These are phyloP conservation scores for Heterobasidion occidentale DNA, from an alignment of 1,284 basidiomycete genomes.

Conservation along the genomic window DNA sequence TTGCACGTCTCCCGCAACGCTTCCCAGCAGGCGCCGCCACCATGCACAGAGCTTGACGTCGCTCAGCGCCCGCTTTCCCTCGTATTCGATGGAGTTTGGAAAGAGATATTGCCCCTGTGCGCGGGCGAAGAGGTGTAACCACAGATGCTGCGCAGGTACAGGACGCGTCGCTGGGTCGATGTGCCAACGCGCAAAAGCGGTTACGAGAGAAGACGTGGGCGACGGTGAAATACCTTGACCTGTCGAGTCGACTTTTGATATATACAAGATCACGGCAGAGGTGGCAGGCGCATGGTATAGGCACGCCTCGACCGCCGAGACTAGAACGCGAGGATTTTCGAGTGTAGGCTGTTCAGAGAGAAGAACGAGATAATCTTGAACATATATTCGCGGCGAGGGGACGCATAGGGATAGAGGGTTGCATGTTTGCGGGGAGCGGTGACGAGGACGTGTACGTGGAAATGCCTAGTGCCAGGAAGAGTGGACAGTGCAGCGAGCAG, in stretches of 20 bases:
- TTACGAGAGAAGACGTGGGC: slow-evolving; percentile 64
- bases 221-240: slow-evolving; percentile 61
- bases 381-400: slow-evolving; percentile 50
- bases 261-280: slow-evolving; percentile 73
- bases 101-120: slow-evolving; percentile 92
- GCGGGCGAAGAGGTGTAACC: slow-evolving; percentile 88
- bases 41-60: slow-evolving; percentile 84
- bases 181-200: slow-evolving; percentile 64
- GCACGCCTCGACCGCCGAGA: slow-evolving; percentile 77
- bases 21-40: slow-evolving; percentile 79
- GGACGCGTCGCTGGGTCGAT: slow-evolving; percentile 60
- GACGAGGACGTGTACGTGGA: slow-evolving; percentile 70
- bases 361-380: slow-evolving; percentile 73
- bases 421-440: slow-evolving; percentile 65
- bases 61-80: slow-evolving; percentile 68
- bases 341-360: slow-evolving; percentile 50
- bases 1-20: slow-evolving; percentile 38
- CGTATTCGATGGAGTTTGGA: slow-evolving; percentile 77
- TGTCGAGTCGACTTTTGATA: slow-evolving; percentile 92
- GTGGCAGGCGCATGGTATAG: slow-evolving; percentile 73
- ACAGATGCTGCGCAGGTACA: slow-evolving; percentile 44
- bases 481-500: slow-evolving; percentile 49
- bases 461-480: slow-evolving; percentile 58
- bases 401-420: slow-evolving; percentile 70
- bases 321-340: slow-evolving; percentile 48